These are phyloP conservation scores for Epicoccum sorghinum DNA, from an alignment of 2,329 filamentous ascomycete genomes.

Conservation along the genomic window DNA sequence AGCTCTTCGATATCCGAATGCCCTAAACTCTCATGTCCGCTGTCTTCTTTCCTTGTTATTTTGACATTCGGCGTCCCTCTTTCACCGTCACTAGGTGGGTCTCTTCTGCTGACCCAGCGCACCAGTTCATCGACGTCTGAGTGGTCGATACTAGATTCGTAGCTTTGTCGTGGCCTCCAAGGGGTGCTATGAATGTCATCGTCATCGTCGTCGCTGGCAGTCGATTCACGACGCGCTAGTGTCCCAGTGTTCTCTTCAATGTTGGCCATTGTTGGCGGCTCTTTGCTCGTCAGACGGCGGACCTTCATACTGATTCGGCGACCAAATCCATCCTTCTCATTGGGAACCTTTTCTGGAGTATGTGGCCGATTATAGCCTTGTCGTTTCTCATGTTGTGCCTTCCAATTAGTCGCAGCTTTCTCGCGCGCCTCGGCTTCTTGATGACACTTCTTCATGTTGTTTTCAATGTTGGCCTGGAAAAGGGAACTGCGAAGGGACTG, in stretches of 20 bases:
- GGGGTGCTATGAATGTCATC: constrained; percentile 10
- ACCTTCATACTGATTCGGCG: constrained; percentile 35
- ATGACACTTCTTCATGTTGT: constrained; percentile 28
- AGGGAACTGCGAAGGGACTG: constrained; percentile 43
- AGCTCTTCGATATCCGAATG: constrained; percentile 42
- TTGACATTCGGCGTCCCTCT: constrained; percentile 9
- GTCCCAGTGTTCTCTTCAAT: constrained; percentile 28
- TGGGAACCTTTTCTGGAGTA: constrained; percentile 28
- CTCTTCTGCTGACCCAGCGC: constrained; percentile 42
- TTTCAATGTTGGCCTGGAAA: constrained; percentile 40
- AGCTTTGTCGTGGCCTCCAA: constrained; percentile 17
- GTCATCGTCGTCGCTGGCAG: constrained; percentile 30
- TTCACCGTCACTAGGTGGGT: constrained; percentile 39
- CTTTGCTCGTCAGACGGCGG: constrained; percentile 38
- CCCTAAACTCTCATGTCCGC: constrained; percentile 37
- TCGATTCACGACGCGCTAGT: constrained; percentile 29
- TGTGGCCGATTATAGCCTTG: constrained; percentile 34
- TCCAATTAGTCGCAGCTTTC: constrained; percentile 32
- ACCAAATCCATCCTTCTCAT: constrained; percentile 26
- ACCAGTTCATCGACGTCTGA: constrained; percentile 40
- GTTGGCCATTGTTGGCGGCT: constrained; percentile 31
- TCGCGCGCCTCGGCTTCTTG: constrained; percentile 29
- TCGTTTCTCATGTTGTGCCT: constrained; percentile 34
- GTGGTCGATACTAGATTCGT: constrained; percentile 37
- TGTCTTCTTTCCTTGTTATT: constrained; percentile 24